These are phyloP conservation scores for Pichia sp. DNA, from an alignment of 1,139 yeast species.

Conservation along the genomic window DNA sequence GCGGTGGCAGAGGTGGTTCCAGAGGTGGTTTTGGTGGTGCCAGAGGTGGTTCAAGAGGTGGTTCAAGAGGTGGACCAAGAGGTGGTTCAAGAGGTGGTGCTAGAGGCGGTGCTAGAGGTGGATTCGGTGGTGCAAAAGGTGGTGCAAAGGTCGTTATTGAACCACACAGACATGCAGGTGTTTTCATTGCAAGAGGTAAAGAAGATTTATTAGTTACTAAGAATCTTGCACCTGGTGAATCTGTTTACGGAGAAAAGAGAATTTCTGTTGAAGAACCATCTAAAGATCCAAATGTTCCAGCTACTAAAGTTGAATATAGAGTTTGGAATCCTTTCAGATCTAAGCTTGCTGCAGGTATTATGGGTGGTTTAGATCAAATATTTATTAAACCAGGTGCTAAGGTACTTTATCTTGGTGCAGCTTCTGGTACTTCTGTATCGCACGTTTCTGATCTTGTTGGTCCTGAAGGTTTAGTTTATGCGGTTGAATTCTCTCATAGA, in stretches of 20 bases:
- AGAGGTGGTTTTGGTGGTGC: constrained; percentile 46
- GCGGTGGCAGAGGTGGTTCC: constrained; percentile 67
- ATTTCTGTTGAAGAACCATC: constrained; percentile 88
- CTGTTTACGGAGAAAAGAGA: constrained; percentile 97
- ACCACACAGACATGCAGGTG: constrained; percentile 98
- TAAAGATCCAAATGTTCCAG: constrained; percentile 77
- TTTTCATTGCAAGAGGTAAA: constrained; percentile 98
- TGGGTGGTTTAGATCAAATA: constrained; percentile 98
- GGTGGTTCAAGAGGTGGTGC: constrained; percentile 57
- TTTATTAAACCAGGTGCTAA: constrained; percentile 98
- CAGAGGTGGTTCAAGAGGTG: constrained; percentile 54
- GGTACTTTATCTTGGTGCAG: constrained; percentile 97
- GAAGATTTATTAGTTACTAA: constrained; percentile 96
- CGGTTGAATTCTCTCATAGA: constrained; percentile 98
- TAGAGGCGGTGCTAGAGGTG: constrained; percentile 88
- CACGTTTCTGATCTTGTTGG: constrained; percentile 98
- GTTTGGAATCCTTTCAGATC: constrained; percentile 99
- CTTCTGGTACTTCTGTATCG: constrained; percentile 98
- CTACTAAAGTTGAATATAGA: constrained; percentile 96
- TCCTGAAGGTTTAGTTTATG: constrained; percentile 97
- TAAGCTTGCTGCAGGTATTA: constrained; percentile 98
- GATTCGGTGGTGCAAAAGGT: constrained; percentile 74
- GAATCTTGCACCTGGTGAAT: constrained; percentile 96
- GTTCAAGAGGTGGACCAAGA: constrained; percentile 60
- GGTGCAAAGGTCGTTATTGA: constrained; percentile 96